Evolutionary conservation across 495 filamentous ascomycete genomes (phyloP), one percentile per base, ranked within the genome.

Genomic region (Evansstolkia leycettana): DNA sequence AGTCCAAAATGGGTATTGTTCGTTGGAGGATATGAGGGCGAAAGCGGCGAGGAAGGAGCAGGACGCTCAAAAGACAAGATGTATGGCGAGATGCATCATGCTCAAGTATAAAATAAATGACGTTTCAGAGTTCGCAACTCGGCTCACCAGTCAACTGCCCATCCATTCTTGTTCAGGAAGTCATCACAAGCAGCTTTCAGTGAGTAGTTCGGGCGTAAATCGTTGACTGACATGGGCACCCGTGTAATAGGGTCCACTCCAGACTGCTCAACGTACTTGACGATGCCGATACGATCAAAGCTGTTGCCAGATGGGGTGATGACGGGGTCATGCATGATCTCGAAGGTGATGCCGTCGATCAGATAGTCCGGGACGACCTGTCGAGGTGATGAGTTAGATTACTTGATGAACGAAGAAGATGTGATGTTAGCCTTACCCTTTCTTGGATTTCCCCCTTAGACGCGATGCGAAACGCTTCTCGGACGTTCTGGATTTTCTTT

Each of bases 301-400:
- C 80, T 87, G 35, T 80, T 79, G 18, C 90, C 90, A 5, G 78
- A 83, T 42, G 81, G 87, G 0, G 89, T 95, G 12, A 88, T 67
- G 9, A 90, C 83, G 3, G 84, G 90, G 58, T 98, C 90, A 45
- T 89, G 71, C 88, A 98, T 94, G 40, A 95, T 71, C 25, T 74
- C 70, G 45, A 95, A 95, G 0, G 80, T 85, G 34, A 98, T 96
- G 15, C 78, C 80, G 50, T 96, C 90, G 28, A 98, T 69, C 0
- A 83, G 65, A 65, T 85, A 84, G 41, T 94, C 89, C 0, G 90
- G 88, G 2, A 93, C 82, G 43, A 80, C 61, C 69, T 73, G 28
- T 5, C 18, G 32, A 28, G 12, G 5, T 27, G 8, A 37, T 36
- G 17, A 48, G 37, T 41, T 30, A 48, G 13, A 45, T 26, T 27